Percentiles rank a stretch among this genome's conserved stretches.
Evolutionary conservation across 768 basidiomycete genomes (phyloP).

Genomic region (Suillus hirtellus): DNA sequence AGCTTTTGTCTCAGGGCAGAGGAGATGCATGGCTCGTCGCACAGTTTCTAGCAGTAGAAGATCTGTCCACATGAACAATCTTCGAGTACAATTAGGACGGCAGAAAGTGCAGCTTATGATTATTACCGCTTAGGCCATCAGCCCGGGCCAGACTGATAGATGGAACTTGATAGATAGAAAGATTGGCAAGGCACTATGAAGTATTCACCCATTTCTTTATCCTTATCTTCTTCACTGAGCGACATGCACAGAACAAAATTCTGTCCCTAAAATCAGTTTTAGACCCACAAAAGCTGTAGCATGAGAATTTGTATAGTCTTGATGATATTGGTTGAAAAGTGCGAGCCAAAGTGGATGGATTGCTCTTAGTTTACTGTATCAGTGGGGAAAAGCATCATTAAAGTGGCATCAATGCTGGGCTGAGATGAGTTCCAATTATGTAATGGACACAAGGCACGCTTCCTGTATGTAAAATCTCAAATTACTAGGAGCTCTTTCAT

Average conservation of each 20-base stretch:
- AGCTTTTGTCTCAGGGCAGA: constrained; percentile 27
- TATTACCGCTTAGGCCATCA: constrained; percentile 45
- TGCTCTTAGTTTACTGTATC: constrained; percentile 52
- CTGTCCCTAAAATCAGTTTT: constrained; percentile 37
- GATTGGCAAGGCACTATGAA: constrained; percentile 46
- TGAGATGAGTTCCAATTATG: constrained; percentile 30
- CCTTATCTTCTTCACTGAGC: constrained; percentile 38
- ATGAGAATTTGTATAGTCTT: background rate
- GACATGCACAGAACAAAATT: constrained; percentile 36
- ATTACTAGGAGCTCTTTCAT: constrained; percentile 39
- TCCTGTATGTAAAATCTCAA: constrained; percentile 48
- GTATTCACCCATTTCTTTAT: constrained; percentile 39
- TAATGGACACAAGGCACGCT: constrained; percentile 46
- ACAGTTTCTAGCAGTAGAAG: constrained; percentile 53
- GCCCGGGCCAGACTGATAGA: constrained; percentile 37
- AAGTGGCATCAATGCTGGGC: constrained; percentile 33
- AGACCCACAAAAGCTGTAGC: constrained; percentile 9
- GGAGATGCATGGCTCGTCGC: constrained; percentile 40
- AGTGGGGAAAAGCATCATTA: constrained; percentile 42
- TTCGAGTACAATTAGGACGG: constrained; percentile 22
- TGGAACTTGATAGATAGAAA: constrained; percentile 33
- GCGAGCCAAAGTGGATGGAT: constrained; percentile 38
- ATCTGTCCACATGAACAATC: constrained; percentile 50
- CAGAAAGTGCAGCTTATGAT: constrained; percentile 10
- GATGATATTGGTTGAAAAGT: constrained; percentile 26